Evolutionary conservation across 2,329 filamentous ascomycete species (phyloP), one percentile per base, ranked within the genome.

Genomic region (Dactylellina sp.): DNA sequence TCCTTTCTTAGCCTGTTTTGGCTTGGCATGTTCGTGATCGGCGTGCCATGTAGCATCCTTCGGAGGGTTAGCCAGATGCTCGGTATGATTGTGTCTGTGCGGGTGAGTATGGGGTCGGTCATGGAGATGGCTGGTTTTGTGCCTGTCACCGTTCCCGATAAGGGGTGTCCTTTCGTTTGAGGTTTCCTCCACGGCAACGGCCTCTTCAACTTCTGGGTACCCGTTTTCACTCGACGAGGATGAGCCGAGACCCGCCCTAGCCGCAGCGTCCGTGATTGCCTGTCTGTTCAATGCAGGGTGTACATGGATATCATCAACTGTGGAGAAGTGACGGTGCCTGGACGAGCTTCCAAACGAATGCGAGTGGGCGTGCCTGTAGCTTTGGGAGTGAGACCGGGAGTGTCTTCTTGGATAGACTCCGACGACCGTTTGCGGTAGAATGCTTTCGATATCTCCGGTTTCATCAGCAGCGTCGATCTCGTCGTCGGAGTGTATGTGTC

Each of bases 281-380:
- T 96, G 91, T 76, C 95, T 86, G 84, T 98, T 93, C 76, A 90
- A 94, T 22, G 92, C 90, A 1, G 95, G 95, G 80, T 97, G 91
- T 59, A 96, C 91, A 80, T 89, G 91, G 77, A 96, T 86, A 61
- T 88, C 86, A 63, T 93, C 86, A 35, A 77, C 77, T 9, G 75
- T 68, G n/a, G 77, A 76, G 55, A 79, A 79, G 44, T 71, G 72
- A 9, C 75, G 68, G 44, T 78, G 77, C 40, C 61, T 71, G 42
- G 76, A 63, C 46, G 62, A 35, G 57, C 65, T 72, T 81, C 80
- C 71, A 83, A 84, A 37, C 81, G 82, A 44, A 83, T 82, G 75
- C 79, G 83, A 25, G 82, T 82, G 32, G 79, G 71, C 0, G 78
- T 79, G 22, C 83, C 81, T 25, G 81, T 77, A 47, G 79, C 77